Evolutionary conservation across 2,329 filamentous ascomycete genomes (phyloP), one percentile per base, ranked within the genome.

Genomic region (Exophiala aquamarina): DNA sequence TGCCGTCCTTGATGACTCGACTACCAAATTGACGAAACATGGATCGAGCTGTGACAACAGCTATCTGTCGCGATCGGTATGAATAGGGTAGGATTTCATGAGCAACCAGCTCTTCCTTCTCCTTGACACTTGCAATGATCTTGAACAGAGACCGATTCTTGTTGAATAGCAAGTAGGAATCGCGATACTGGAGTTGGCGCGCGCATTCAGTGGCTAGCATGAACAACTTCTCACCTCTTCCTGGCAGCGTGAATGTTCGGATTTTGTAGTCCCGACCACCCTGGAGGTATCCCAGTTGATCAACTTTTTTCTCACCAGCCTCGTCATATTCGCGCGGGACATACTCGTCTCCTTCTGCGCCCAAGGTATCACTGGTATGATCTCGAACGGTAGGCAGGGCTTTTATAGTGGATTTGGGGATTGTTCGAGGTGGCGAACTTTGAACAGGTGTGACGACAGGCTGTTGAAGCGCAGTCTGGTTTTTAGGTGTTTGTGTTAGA

Each of bases 11-110:
- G 55, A 98, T 93, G 42, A 98, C 86, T 54, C 93, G 82, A 67
- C 91, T 96, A 39, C 93, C 93, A 67, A 98, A 98, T 67, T 98
- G 93, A 34, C 93, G 84, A 69, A 97, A 98, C 93, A 98, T 98
- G 59, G 92, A 97, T 56, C 89, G 84, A 21, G 93, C 93, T 1
- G 93, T 97, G 34, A 98, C 93, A 54, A 98, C 96, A 41, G 93
- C 93, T 59, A 98, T 98, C 70, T 98, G 93, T 41, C 93, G 83
- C n/a, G 93, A 98, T 35, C 93, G 83, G 67, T 98, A 98, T 3
- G 92, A 96, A 68, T 97, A 98, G 0, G 93, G 93, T 15, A 98
- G 74, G 48, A 97, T 94, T 62, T 97, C 93, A 71, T 97, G 91
- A 55, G 84, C 78, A 39, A 98, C 95, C 13, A 98, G 76, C 62